Evolutionary conservation across 1,284 basidiomycete genomes (phyloP), one percentile per base, ranked within the genome.

Genomic region (Pterulicium gracile): DNA sequence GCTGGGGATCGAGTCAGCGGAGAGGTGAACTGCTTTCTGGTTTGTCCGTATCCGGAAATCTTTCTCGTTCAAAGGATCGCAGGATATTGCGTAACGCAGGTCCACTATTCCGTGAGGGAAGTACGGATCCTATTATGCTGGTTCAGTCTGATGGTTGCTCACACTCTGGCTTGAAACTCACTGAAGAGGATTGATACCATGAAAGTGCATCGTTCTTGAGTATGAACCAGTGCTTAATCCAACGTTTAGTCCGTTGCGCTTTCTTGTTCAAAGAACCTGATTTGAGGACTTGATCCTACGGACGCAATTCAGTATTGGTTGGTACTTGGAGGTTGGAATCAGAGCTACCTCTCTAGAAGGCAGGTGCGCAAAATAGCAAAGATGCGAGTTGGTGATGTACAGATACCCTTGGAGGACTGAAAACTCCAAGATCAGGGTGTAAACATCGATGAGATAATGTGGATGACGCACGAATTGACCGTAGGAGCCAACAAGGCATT

Each of bases 291-390:
- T 90, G 82, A 57, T 91, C 84, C 86, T 93, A 53, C 4, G 45
- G 27, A 40, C 43, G 49, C 43, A 35, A 42, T 46, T 57, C 15
- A n/a, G n/a, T n/a, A n/a, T n/a, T n/a, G n/a, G n/a, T n/a, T n/a
- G n/a, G n/a, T n/a, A n/a, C n/a, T n/a, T n/a, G n/a, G n/a, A n/a
- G n/a, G n/a, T n/a, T 19, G n/a, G 17, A 14, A 46, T 36, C 43
- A 39, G 24, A 55, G 67, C 42, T 51, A 90, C 90, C 73, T 94
- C 90, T 68, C 82, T 73, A 17, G 80, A 73, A 4, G 89, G 88
- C 75, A 98, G 83, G 60, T 95, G 92, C 0, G 95, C 95, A 61
- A 97, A 98, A 69, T 98, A 98, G 66, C 94, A 97, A 20, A 98
- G 64, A 58, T 95, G 88, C 3, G 82, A 79, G 53, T 86, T 87